phyloP scores from a whole-genome alignment of 306 rosid species.

The Sicyos baderoa region DNA sequence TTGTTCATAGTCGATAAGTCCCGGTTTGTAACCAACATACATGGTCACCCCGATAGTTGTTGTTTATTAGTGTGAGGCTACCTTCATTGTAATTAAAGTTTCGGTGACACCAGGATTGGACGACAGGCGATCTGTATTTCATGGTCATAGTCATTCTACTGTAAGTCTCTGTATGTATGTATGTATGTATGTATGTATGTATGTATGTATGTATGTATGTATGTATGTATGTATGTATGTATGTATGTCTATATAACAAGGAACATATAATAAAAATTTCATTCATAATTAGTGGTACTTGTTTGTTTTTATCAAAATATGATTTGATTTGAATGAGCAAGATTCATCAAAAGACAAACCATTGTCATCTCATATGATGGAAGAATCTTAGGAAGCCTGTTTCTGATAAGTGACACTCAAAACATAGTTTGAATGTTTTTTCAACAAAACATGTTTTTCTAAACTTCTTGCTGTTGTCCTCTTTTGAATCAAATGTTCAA shows the following conservation, averaged over 20 bases:
- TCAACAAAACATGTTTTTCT: background rate
- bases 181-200: conserved; percentile 1
- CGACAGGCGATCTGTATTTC: conserved; percentile 4
- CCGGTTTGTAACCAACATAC: background rate
- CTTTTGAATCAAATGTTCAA: background rate
- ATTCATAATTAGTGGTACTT: background rate
- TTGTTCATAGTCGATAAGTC: background rate
- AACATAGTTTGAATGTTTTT: background rate
- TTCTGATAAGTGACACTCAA: background rate
- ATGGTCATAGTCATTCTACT: conserved; percentile 2
- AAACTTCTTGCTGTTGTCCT: background rate
- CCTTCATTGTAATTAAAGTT: conserved; percentile 5
- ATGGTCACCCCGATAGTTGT: background rate
- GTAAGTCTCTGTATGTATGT: background rate
- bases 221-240: background rate
- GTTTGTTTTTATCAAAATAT: background rate
- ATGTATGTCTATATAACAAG: background rate
- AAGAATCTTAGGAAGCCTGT: background rate
- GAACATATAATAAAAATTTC: background rate
- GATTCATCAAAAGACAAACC: background rate
- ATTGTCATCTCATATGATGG: background rate
- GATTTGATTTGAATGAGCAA: conserved; percentile 13
- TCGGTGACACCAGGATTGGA: background rate
- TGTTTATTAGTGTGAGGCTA: conserved; percentile 1
- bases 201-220: background rate